Base-by-base conservation (phyloP, 1,284 basidiomycete genomes). In the Xerocomus nothofagi region DNA sequence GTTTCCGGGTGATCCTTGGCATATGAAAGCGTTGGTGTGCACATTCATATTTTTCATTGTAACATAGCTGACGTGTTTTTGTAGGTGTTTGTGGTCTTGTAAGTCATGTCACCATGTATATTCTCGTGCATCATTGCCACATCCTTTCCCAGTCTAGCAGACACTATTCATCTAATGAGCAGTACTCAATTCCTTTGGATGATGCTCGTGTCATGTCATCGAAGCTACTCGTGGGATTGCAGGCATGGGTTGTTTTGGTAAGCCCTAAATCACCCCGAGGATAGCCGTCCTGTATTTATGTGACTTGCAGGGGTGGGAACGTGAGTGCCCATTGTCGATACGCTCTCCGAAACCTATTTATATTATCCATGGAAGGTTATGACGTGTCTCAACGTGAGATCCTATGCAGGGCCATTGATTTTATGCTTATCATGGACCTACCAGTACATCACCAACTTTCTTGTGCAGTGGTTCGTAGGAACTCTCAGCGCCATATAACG, bases 1-100 rank as follows among this genome's bases (percentile, higher is more conserved):
- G 47, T 57, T 57, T 45, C 54, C 57, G n/a, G 8, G 48, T 0
- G 57, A 58, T 17, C 27, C 30, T 12, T 45, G 17, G 17, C 24
- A 10, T 15, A 29, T 39, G 0, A 57, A 54, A 15, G 23, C 17
- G 27, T 33, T 59, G 4, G 56, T 57, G 18, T 6, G 46, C 6
- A 3, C 4, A 20, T 20, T 20, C 9, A 17, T 1, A 1, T 17
- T 17, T 45, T 18, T 18, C 26, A 34, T n/a, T 1, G n/a, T 18
- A 0, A 4, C 6, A 7, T 10, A 3, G 44, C 27, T 53, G 12
- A 59, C 2, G 3, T 26, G 4, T 39, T 11, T 29, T 32, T 2
- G 10, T 27, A 59, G 56, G 57, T 57, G 5, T 3, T 49, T 23
- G 15, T 3, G 10, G n/a, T 47, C 1, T 14, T 50, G 56, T 56